Evolutionary conservation across 2,329 filamentous ascomycete species (phyloP).

Genomic region (Aspergillus alliaceus): DNA sequence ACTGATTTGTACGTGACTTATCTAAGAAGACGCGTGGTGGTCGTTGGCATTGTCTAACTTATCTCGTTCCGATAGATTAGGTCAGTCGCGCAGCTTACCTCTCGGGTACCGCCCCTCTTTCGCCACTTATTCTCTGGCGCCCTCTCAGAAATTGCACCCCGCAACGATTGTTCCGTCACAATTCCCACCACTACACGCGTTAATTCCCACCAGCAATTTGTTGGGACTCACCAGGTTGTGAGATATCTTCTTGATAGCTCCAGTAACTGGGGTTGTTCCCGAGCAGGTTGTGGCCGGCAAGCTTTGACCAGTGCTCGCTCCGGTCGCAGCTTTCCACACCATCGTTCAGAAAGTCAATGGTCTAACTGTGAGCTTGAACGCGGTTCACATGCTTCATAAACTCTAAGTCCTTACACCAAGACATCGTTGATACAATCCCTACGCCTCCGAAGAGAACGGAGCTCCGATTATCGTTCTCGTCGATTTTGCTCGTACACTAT

Average conservation of each 20-base stretch:
- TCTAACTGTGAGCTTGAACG: conserved; percentile 26
- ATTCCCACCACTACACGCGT: neutral
- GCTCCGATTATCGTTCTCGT: neutral
- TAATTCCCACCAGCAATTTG: neutral
- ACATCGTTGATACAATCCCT: neutral
- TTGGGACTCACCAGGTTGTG: neutral
- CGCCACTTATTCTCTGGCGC: conserved; percentile 10
- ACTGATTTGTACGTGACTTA: neutral
- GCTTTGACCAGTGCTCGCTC: conserved; percentile 1
- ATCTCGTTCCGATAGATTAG: conserved; percentile 1
- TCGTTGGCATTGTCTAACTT: conserved; percentile 3
- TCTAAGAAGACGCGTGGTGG: neutral
- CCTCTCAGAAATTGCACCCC: conserved; percentile 10
- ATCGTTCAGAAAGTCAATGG: conserved; percentile 25
- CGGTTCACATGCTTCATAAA: neutral
- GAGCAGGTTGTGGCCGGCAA: conserved; percentile 4
- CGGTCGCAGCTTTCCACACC: conserved; percentile 11
- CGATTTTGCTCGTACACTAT: conserved; percentile 25
- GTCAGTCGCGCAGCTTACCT: conserved; percentile 4
- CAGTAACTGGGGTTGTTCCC: neutral
- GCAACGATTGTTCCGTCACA: conserved; percentile 3
- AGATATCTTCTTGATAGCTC: neutral
- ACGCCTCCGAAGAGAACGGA: neutral
- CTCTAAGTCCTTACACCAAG: neutral
- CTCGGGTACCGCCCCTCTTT: conserved; percentile 14